These are phyloP conservation scores for Myxozyma lipomycoides DNA, from an alignment of 805 yeast species.

Conservation along the genomic window DNA sequence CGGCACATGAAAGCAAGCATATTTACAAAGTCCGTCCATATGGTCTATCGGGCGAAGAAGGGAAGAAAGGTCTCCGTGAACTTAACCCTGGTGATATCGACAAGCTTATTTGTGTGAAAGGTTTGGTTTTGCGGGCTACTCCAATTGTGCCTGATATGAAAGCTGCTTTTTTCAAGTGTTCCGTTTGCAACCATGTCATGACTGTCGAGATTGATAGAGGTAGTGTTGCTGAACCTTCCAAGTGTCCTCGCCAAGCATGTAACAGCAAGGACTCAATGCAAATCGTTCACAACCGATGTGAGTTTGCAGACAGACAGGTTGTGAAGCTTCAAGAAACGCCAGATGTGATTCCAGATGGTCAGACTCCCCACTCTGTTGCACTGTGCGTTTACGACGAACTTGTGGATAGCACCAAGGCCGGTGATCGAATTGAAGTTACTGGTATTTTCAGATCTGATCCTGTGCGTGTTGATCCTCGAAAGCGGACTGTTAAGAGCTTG, in stretches of 20 bases:
- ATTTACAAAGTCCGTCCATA: conserved; percentile 85
- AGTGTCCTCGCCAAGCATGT: conserved; percentile 88
- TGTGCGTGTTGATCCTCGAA: conserved; percentile 79
- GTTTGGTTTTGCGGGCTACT: conserved; percentile 81
- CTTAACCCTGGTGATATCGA: conserved; percentile 92
- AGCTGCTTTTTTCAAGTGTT: conserved; percentile 91
- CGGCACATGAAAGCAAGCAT: conserved; percentile 20
- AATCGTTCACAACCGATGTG: conserved; percentile 83
- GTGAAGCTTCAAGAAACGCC: conserved; percentile 93
- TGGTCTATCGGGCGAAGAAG: conserved; percentile 54
- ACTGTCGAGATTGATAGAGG: conserved; percentile 94
- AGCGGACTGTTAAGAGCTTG: conserved; percentile 73
- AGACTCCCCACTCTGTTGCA: conserved; percentile 94
- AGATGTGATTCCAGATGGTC: conserved; percentile 95
- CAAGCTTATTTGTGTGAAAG: conserved; percentile 85
- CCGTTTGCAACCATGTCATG: conserved; percentile 87
- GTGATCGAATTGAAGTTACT: conserved; percentile 92
- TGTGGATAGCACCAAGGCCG: conserved; percentile 92
- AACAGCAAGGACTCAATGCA: conserved; percentile 82
- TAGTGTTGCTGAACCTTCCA: conserved; percentile 84
- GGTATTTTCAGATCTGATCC: conserved; percentile 94
- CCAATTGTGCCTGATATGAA: conserved; percentile 97
- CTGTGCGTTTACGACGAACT: conserved; percentile 92
- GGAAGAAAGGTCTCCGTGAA: conserved; percentile 80
- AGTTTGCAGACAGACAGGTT: conserved; percentile 93